Evolutionary conservation across 129 eudicot genomes (phyloP), one percentile per base, ranked within the genome.

Genomic region (Flaveria linearis): DNA sequence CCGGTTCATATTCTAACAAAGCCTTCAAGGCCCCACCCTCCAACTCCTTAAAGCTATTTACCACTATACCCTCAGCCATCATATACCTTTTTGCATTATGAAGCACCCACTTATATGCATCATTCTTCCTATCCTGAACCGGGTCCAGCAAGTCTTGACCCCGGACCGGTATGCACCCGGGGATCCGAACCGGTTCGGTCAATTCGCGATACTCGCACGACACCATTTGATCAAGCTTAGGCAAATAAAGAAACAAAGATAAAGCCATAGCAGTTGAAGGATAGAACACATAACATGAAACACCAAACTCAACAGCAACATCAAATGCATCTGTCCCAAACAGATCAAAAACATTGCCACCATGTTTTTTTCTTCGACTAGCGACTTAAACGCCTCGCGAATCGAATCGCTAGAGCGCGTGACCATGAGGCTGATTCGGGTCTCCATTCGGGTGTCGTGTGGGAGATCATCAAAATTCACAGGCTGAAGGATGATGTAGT

Each of bases 151-250:
- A 39, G 69, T 87, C 96, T 55, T 58, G 9, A 9, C 90, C 92
- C 6, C 68, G 76, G 33, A 89, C 45, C 70, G 96, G 91, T 6
- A 83, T 77, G 18, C 92, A 89, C 1, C 92, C 96, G 3, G 96
- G 92, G 62, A 89, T 74, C 64, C 57, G 80, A 50, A 87, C 55
- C 78, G 85, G 90, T 49, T 87, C 86, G 18, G 75, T 12, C 77
- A 83, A 36, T 0, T 87, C 88, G 20, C 74, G 52, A 57, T 49
- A 86, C 89, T 86, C 91, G 16, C 83, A 81, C 26, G 84, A 15
- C 28, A 83, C 85, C 74, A 46, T 71, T 36, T 76, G 70, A 51
- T 89, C 88, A 23, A 89, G 84, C 73, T 82, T 56, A 0, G 88
- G 85, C 80, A 89, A 39, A 73, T 83, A 15, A 11, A 87, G 74